Evolutionary conservation across 139 green algal genomes (phyloP).

Genomic region (Coelastrella sp.): DNA sequence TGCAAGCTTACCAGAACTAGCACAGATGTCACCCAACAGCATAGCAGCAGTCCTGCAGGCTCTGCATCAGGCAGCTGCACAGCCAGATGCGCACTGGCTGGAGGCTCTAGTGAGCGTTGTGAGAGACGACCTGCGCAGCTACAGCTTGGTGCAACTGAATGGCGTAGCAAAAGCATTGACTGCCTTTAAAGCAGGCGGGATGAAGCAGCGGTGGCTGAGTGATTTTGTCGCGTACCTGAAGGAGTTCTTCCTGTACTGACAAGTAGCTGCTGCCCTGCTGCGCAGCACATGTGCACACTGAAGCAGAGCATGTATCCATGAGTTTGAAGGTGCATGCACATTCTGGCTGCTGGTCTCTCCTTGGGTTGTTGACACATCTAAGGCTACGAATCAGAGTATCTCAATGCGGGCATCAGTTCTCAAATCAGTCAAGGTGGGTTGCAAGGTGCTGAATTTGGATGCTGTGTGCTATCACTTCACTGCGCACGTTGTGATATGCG

Average conservation of each 20-base stretch:
- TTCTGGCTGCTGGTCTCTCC: too few relatives aligned
- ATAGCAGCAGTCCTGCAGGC: slow-evolving; percentile 22
- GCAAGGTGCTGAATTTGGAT: too few relatives aligned
- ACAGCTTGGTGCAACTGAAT: slow-evolving; percentile 37
- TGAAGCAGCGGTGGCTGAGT: neutral
- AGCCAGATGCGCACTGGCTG: slow-evolving; percentile 27
- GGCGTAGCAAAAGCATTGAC: neutral
- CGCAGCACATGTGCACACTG: too few relatives aligned
- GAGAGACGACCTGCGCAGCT: neutral
- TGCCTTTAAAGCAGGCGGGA: slow-evolving; percentile 20
- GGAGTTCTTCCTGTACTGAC: slow-evolving; percentile 44
- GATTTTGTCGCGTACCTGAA: slow-evolving; percentile 30
- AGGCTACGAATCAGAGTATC: too few relatives aligned
- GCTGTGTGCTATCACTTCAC: too few relatives aligned
- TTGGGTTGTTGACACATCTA: too few relatives aligned
- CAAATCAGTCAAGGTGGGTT: too few relatives aligned
- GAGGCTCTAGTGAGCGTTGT: slow-evolving; percentile 7
- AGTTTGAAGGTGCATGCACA: too few relatives aligned
- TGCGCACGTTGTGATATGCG: too few relatives aligned
- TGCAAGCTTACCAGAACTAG: slow-evolving; percentile 12
- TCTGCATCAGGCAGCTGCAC: slow-evolving; percentile 1
- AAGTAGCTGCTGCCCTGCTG: neutral
- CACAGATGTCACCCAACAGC: neutral
- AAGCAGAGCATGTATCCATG: too few relatives aligned
- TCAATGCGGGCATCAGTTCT: too few relatives aligned